Evolutionary conservation across 2,329 filamentous ascomycete genomes (phyloP).

Genomic region (Cladosporium sp.): DNA sequence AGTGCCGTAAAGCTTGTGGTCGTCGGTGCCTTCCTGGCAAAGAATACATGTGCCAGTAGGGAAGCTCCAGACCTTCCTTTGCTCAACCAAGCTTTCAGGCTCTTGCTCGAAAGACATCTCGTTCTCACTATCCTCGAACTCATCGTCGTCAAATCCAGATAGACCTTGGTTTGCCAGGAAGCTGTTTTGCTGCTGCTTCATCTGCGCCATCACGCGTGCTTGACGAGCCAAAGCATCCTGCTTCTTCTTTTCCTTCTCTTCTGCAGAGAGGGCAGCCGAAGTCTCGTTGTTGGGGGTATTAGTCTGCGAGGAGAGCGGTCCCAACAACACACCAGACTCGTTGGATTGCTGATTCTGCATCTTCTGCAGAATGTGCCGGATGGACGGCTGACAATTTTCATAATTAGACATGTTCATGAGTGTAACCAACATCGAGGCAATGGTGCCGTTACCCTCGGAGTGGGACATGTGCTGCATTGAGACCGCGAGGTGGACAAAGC

Average conservation of each 20-base stretch:
- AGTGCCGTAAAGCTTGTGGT: conserved; percentile 82
- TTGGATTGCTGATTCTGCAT: conserved; percentile 78
- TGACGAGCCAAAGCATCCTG: conserved; percentile 84
- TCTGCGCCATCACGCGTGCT: conserved; percentile 93
- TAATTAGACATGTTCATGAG: conserved; percentile 64
- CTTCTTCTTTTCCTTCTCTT: conserved; percentile 79
- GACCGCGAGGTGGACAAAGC: conserved; percentile 26
- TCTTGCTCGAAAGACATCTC: conserved; percentile 54
- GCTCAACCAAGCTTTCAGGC: conserved; percentile 52
- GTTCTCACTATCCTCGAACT: conserved; percentile 70
- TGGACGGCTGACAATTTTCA: conserved; percentile 78
- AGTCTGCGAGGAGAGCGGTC: conserved; percentile 56
- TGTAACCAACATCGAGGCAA: conserved; percentile 49
- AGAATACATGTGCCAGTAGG: conserved; percentile 90
- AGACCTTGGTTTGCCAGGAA: conserved; percentile 87
- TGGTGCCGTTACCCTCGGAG: conserved; percentile 12
- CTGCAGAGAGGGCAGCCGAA: conserved; percentile 60
- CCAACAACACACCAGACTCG: conserved; percentile 66
- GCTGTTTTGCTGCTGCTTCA: conserved; percentile 93
- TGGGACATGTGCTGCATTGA: conserved; percentile 9
- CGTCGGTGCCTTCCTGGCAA: conserved; percentile 93
- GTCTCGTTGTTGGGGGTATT: conserved; percentile 79
- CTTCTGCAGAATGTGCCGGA: conserved; percentile 74
- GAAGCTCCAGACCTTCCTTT: conserved; percentile 80
- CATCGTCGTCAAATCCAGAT: conserved; percentile 82